These are phyloP conservation scores for Tuber umbilicatum DNA, from an alignment of 495 filamentous ascomycete species.

Conservation along the genomic window DNA sequence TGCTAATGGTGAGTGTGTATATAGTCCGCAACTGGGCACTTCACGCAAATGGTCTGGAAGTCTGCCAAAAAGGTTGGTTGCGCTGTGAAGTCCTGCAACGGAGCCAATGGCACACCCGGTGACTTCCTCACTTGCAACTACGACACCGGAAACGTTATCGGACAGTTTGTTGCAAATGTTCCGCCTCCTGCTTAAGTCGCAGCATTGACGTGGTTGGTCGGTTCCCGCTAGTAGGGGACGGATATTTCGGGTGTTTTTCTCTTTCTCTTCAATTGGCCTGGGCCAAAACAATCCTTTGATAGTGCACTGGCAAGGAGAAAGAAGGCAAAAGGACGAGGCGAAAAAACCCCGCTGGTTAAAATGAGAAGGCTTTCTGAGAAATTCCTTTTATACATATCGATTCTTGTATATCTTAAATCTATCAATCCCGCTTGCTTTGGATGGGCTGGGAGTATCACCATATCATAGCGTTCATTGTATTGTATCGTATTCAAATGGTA, in stretches of 20 bases:
- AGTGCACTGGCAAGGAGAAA: not conserved
- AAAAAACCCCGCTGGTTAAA: constrained; percentile 4
- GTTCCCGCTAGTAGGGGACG: not conserved
- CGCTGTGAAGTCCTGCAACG: constrained; percentile 53
- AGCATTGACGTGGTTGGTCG: not conserved
- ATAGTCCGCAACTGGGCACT: constrained; percentile 55
- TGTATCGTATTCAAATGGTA: not conserved
- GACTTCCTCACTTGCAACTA: constrained; percentile 72
- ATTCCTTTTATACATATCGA: constrained; percentile 7
- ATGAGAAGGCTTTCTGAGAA: constrained; percentile 8
- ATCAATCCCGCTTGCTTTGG: not conserved
- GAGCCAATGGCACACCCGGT: constrained; percentile 27
- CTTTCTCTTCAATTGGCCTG: not conserved
- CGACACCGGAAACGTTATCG: constrained; percentile 59
- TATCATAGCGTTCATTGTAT: not conserved
- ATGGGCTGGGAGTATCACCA: not conserved
- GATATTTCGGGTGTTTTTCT: not conserved
- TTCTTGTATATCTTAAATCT: constrained; percentile 10
- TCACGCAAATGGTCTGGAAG: constrained; percentile 87
- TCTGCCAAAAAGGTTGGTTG: constrained; percentile 66
- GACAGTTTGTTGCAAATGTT: constrained; percentile 61
- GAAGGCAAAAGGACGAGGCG: not conserved
- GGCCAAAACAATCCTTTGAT: constrained; percentile 13
- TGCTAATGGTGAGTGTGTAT: not conserved
- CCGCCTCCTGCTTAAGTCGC: constrained; percentile 42